Conservation (phyloP, 306 rosid genomes). For the Luffa aegyptiaca region DNA sequence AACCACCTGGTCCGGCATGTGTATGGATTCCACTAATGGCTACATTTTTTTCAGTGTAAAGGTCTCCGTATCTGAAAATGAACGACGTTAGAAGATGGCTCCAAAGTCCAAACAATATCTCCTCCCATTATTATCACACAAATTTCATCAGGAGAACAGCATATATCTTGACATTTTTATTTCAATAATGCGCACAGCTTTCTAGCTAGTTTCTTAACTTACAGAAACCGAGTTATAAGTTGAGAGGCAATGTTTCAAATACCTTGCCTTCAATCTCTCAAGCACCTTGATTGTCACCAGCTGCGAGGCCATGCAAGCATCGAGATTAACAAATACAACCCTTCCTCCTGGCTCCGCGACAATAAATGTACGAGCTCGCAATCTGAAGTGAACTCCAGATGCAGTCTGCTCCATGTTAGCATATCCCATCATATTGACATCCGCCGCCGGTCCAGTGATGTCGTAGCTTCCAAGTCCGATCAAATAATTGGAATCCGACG, state of each 20-base stretch:
- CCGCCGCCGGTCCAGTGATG: conserved; percentile 96
- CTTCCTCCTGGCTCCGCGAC: conserved; percentile 68
- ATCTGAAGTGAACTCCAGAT: conserved; percentile 74
- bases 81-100: neutral
- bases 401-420: conserved; percentile 60
- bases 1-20: conserved; percentile 98
- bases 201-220: neutral
- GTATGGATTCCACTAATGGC: conserved; percentile 95
- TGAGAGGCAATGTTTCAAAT: neutral
- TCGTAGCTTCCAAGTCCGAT: conserved; percentile 87
- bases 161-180: neutral
- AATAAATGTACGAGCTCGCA: conserved; percentile 71
- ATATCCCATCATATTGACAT: conserved; percentile 93
- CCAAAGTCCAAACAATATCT: neutral
- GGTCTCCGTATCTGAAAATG: conserved; percentile 54
- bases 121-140: neutral
- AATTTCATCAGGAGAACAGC: neutral
- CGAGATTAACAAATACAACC: conserved; percentile 81
- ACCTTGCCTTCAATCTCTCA: conserved; percentile 82
- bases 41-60: conserved; percentile 79
- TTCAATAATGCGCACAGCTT: neutral
- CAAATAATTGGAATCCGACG: conserved; percentile 49
- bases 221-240: neutral
- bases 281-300: conserved; percentile 64
- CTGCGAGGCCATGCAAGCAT: conserved; percentile 93